Base-by-base conservation (phyloP, 2,329 filamentous ascomycete species). In the Chaetomiaceae sp. region DNA sequence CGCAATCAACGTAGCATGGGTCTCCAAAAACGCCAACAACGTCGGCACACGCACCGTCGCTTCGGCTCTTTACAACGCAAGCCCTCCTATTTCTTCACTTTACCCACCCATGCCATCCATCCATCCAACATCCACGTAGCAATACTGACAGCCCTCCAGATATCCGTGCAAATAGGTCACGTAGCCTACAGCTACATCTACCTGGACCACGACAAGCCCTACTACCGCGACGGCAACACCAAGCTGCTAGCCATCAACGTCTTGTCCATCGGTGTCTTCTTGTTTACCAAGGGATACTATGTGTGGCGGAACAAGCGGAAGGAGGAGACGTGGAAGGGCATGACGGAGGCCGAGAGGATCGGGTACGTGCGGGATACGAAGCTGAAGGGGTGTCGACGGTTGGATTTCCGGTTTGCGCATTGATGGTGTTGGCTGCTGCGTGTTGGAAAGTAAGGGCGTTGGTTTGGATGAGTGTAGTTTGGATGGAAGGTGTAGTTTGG, bases 31-130 rank as follows among this genome's bases (percentile, higher is more conserved):
- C 58, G 75, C 79, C 0, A 80, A 81, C 52, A 77, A 75, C 18
- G 82, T 85, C 4, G 73, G 80, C 20, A 81, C 80, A 2, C 68
- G 82, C 5, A 77, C 81, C 5, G 78, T 85, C 2, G 78, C 79
- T 0, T 76, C 79, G 0, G 81, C 79, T 0, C 60, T 82, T 7
- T 85, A 84, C 64, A 84, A 84, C 56, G 69, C 72, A 58, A 58
- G 66, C 16, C 27, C 7, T 6, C 30, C 18, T 32, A 13, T n/a
- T 10, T 13, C 14, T 16, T 27, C 7, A n/a, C 11, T 9, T 8
- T 27, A 23, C 25, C 36, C 33, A 7, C 30, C 21, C 3, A 16
- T 11, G 14, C 14, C 10, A 18, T n/a, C n/a, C n/a, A n/a, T n/a
- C n/a, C n/a, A n/a, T n/a, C n/a, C n/a, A n/a, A n/a, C n/a, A n/a